Percentiles rank a stretch among this genome's conserved stretches.
Evolutionary conservation across 2,329 filamentous ascomycete genomes (phyloP).

Genomic region (Nannizziopsis arthrosporioides): DNA sequence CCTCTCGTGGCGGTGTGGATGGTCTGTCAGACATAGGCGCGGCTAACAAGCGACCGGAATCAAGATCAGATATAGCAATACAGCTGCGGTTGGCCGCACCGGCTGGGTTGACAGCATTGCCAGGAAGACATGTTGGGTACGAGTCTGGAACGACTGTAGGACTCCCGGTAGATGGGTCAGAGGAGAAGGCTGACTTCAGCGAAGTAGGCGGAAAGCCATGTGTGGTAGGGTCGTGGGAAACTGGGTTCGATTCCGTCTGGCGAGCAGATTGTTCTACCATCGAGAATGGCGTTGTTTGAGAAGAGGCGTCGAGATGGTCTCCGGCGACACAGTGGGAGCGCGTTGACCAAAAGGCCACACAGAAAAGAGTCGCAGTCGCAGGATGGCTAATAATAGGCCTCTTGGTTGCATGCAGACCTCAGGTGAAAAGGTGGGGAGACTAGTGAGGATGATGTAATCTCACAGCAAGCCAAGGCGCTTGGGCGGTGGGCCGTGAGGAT

Average conservation of each 20-base stretch:
- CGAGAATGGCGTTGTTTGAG: constrained; percentile 2
- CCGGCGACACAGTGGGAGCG: constrained; percentile 1
- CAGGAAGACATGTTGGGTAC: not conserved
- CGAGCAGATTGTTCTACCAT: constrained; percentile 7
- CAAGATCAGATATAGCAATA: not conserved
- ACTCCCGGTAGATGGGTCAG: not conserved
- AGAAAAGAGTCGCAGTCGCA: too few relatives aligned
- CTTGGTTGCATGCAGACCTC: too few relatives aligned
- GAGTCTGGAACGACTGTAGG: not conserved
- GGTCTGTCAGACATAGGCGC: not conserved
- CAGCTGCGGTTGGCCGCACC: not conserved
- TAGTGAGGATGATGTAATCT: too few relatives aligned
- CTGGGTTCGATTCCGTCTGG: constrained; percentile 2
- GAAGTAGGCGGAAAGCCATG: not conserved
- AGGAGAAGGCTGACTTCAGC: not conserved
- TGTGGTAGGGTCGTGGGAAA: not conserved
- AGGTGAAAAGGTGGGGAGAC: too few relatives aligned
- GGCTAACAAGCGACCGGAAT: not conserved
- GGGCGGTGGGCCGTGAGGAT: too few relatives aligned
- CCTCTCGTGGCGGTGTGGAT: not conserved
- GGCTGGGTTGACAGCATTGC: not conserved
- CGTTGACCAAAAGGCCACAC: not conserved
- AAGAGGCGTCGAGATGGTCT: constrained; percentile 3
- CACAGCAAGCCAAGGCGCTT: too few relatives aligned
- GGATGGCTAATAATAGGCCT: too few relatives aligned